Conservation (phyloP, 495 filamentous ascomycete species). For the Penicillium riverlandense region DNA sequence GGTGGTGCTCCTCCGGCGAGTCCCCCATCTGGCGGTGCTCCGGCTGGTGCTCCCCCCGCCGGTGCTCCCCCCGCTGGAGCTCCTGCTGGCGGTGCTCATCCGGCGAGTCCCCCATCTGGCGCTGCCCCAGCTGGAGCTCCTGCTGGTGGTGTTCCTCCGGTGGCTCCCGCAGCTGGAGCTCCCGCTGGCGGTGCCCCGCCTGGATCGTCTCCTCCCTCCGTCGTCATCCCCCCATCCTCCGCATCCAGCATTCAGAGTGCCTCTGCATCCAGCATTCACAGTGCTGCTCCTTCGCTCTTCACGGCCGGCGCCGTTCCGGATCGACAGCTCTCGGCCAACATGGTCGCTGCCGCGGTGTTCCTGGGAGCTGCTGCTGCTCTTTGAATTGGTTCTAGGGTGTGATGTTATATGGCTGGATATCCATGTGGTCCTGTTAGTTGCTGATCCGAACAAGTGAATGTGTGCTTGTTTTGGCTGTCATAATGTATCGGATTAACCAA, state of each 20-base stretch:
- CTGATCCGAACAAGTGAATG: no score
- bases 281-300: not conserved
- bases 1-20: no score
- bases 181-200: no score
- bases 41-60: constrained; percentile 4
- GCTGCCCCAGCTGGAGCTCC: not conserved
- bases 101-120: no score
- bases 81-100: not conserved
- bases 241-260: not conserved
- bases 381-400: constrained; percentile 9
- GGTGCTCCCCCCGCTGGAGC: constrained; percentile 3
- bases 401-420: constrained; percentile 8
- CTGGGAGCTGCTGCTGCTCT: constrained; percentile 31
- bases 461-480: no score
- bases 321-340: constrained; percentile 27
- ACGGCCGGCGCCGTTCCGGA: constrained; percentile 10
- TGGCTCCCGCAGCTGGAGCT: not conserved
- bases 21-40: no score
- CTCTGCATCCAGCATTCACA: no score
- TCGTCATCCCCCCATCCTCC: no score
- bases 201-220: no score
- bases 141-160: not conserved
- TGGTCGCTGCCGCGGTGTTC: constrained; percentile 32
- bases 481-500: no score
- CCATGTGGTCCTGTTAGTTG: not conserved